Base-by-base conservation (phyloP, 805 yeast genomes). In the Nakazawaea ernobii region DNA sequence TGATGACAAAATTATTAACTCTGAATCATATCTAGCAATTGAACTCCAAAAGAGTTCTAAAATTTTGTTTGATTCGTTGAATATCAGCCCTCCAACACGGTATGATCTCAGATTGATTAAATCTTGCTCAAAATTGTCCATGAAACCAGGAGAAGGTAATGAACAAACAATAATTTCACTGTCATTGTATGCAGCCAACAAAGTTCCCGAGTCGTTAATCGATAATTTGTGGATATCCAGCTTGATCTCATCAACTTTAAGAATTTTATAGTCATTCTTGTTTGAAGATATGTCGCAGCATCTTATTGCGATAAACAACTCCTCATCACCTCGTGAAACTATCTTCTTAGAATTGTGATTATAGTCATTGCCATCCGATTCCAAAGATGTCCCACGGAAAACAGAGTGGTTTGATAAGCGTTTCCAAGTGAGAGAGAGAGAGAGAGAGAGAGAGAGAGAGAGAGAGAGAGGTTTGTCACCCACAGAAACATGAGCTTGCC, bases 31-130 rank as follows among this genome's bases (percentile, higher is more conserved):
- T 38, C 67, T 62, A 0, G 79, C 73, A 2, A 67, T 51, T 10
- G 68, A 69, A 50, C 75, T 71, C 75, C 81, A 79, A 2, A 65
- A 17, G 4, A 74, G 61, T 32, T 70, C 68, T 10, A 67, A 49
- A 4, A 77, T 58, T 11, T 52, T 45, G 1, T 33, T 24, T 7
- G 29, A 13, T 8, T 20, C 20, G n/a, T 30, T 24, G 11, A 30
- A 42, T n/a, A 35, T 27, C 4, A 38, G 30, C 6, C 35, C 43
- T 8, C 48, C 49, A n/a, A 50, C 26, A 4, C n/a, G 15, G 15
- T 37, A 37, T 9, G 36, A 27, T 9, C 29, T 33, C 15, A 48
- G 32, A 8, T 24, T 14, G 13, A 37, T 27, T 13, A 26, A 11
- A 4, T 26, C 48, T 8, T 13, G 2, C 9, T 15, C 26, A 7